These are phyloP conservation scores for Sugiyamaella japonica DNA, from an alignment of 1,139 yeast species.

Conservation along the genomic window DNA sequence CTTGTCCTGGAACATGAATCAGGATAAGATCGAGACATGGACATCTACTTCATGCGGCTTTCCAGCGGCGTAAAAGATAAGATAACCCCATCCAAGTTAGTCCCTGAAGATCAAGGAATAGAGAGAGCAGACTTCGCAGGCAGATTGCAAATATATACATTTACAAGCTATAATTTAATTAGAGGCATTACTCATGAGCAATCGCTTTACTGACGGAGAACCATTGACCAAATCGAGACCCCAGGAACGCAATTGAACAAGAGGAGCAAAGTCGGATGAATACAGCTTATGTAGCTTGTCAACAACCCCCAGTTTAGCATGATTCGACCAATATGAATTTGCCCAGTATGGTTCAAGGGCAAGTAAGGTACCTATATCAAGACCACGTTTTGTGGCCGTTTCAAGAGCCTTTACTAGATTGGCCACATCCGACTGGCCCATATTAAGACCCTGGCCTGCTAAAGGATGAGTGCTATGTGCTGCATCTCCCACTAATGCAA, in stretches of 20 bases:
- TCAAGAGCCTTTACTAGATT: conserved; percentile 69
- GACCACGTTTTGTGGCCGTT: conserved; percentile 68
- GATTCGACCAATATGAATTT: conserved; percentile 76
- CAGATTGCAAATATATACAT: no score
- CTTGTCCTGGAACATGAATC: background rate
- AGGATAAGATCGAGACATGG: background rate
- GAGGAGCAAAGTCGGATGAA: conserved; percentile 68
- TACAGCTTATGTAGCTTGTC: conserved; percentile 91
- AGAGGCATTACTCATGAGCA: conserved; percentile 53
- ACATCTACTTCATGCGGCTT: background rate
- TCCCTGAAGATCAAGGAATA: background rate
- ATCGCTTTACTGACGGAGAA: conserved; percentile 60
- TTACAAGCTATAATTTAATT: conserved; percentile 17
- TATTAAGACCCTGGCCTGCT: conserved; percentile 97
- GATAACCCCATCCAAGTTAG: background rate
- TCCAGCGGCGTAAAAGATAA: background rate
- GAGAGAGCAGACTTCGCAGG: no score
- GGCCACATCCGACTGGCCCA: conserved; percentile 96
- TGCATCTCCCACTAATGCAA: conserved; percentile 95
- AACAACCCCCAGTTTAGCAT: conserved; percentile 78
- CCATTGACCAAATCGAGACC: conserved; percentile 73
- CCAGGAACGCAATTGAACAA: conserved; percentile 70
- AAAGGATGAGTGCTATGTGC: conserved; percentile 97
- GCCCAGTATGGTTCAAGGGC: conserved; percentile 86
- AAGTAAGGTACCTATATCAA: conserved; percentile 82